Base-by-base conservation (phyloP, 2,329 filamentous ascomycete genomes). In the Dactylellina sp. region DNA sequence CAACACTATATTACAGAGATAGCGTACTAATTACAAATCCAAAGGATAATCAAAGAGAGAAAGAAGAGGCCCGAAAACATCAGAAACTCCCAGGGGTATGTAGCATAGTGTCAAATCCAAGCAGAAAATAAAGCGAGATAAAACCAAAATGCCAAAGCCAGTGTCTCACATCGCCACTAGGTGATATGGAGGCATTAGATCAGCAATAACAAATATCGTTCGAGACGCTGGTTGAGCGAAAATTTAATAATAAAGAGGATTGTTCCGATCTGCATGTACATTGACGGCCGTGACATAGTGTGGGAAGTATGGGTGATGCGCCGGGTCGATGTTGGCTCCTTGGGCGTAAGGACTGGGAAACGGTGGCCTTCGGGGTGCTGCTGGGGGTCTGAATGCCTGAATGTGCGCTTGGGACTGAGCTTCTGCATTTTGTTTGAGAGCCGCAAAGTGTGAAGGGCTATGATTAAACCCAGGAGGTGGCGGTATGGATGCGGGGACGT, bases 391-490 rank as follows among this genome's bases (percentile, higher is more conserved):
- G n/a, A 65, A n/a, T 7, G 39, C 47, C 32, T 72, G 68, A 18
- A 64, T 12, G 2, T 59, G 64, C 20, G 56, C 59, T 25, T 71
- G 66, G 12, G 28, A 52, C 40, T 65, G 61, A 6, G 39, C 44
- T 14, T 70, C 59, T 20, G 55, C 52, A 2, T 61, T 75, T 12
- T 66, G 65, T 40, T 71, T 68, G 12, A 76, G 55, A 55, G 60
- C 22, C 76, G 74, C 32, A 77, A 74, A 53, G 77, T 79, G 46
- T 42, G 68, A 72, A 14, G 68, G 68, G 20, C 68, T 72, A 16
- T 72, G 68, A 12, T 65, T 72, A 47, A 72, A 72, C 18, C 78
- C 77, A 16, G 75, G 81, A 75, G 80, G 75, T 77, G 83, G 79
- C 77, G 81, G 74, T 77, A 78, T 78, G 81, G 80, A 64, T 59